Conservation (phyloP, 805 yeast genomes). For the Maudiozyma barnettii region DNA sequence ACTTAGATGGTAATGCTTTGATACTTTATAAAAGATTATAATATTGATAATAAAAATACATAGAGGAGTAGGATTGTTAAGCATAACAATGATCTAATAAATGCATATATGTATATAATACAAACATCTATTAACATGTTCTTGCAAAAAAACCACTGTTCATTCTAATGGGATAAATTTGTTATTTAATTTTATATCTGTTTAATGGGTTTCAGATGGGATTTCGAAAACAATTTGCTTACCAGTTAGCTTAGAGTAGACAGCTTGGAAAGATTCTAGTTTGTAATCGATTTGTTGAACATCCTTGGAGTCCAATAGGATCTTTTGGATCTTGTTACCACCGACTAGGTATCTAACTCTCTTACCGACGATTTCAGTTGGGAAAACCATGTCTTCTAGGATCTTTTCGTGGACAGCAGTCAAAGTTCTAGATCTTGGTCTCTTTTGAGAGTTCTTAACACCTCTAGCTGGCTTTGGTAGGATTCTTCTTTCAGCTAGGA, state of each 20-base stretch:
- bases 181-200: background rate
- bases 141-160: background rate
- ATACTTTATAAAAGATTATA: background rate
- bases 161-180: background rate
- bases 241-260: constrained; percentile 97
- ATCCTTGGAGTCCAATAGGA: constrained; percentile 95
- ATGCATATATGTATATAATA: background rate
- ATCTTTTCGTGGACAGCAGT: constrained; percentile 97
- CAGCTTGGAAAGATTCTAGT: constrained; percentile 98
- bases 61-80: background rate
- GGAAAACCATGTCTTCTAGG: constrained; percentile 98
- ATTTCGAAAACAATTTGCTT: constrained; percentile 98
- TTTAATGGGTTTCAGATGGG: constrained; percentile 39
- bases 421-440: constrained; percentile 99
- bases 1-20: background rate
- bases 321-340: constrained; percentile 97
- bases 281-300: constrained; percentile 94
- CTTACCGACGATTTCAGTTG: constrained; percentile 98
- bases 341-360: constrained; percentile 98
- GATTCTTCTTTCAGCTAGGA: constrained; percentile 99
- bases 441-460: constrained; percentile 90
- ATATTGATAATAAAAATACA: background rate
- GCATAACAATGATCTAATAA: background rate
- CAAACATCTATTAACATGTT: background rate
- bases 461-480: constrained; percentile 97